Evolutionary conservation across 352 stramenopile species (phyloP).

Genomic region (Nothophytophthora sp.): DNA sequence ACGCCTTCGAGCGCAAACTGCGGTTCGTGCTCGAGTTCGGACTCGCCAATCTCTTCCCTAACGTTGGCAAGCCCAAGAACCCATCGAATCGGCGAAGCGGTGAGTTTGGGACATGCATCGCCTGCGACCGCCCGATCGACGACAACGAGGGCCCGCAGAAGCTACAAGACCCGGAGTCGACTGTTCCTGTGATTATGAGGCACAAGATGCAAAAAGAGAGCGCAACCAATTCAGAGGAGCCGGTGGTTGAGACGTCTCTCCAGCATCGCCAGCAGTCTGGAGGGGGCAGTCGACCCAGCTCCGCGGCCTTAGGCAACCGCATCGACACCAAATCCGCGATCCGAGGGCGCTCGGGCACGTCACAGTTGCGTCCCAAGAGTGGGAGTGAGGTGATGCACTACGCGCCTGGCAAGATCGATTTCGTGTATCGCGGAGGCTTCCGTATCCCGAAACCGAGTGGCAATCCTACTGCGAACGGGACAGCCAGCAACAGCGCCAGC

Average conservation of each 20-base stretch:
- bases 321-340: constrained; percentile 58
- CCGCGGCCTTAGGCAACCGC: constrained; percentile 23
- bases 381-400: constrained; percentile 36
- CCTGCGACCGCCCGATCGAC: constrained; percentile 62
- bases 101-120: constrained; percentile 58
- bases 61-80: constrained; percentile 34
- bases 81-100: constrained; percentile 24
- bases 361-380: constrained; percentile 30
- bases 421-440: constrained; percentile 63
- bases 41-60: constrained; percentile 65
- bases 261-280: background rate
- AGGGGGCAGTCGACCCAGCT: constrained; percentile 7
- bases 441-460: constrained; percentile 38
- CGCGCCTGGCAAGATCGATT: constrained; percentile 44
- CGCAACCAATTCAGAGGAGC: background rate
- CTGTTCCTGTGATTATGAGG: constrained; percentile 1
- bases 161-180: constrained; percentile 7
- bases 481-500: constrained; percentile 10
- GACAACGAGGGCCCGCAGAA: constrained; percentile 15
- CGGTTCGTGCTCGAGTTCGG: constrained; percentile 58
- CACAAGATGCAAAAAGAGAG: constrained; percentile 14
- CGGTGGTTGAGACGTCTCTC: background rate
- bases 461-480: background rate
- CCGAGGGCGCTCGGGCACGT: constrained; percentile 41
- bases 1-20: constrained; percentile 45